These are phyloP conservation scores for Sporothrix protearum DNA, from an alignment of 2,329 filamentous ascomycete species.

Conservation along the genomic window DNA sequence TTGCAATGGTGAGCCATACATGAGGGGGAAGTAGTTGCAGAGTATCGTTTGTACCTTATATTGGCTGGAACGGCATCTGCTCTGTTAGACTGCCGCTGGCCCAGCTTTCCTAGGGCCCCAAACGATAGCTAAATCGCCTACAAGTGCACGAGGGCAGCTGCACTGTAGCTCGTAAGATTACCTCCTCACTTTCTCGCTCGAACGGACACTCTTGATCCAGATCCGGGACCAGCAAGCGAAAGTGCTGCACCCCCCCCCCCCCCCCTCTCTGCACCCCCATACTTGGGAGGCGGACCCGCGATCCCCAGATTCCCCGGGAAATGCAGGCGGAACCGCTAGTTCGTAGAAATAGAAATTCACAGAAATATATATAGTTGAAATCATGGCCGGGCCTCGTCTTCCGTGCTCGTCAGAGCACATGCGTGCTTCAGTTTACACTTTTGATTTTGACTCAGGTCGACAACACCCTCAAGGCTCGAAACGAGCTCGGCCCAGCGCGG, in stretches of 20 bases:
- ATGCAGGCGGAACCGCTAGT: slow-evolving; percentile 7
- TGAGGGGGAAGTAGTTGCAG: not conserved
- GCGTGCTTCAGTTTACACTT: not conserved
- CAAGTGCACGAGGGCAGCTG: not conserved
- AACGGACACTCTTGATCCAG: slow-evolving; percentile 7
- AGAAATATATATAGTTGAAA: not conserved
- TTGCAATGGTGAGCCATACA: not conserved
- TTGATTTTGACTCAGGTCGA: not conserved
- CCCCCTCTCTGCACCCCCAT: not conserved
- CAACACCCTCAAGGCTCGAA: not conserved
- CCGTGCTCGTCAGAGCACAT: not conserved
- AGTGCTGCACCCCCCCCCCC: not conserved
- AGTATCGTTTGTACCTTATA: not conserved
- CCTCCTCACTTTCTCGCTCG: slow-evolving; percentile 7
- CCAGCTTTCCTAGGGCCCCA: not conserved
- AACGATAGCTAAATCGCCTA: not conserved
- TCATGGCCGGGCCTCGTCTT: not conserved
- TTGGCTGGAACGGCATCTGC: not conserved
- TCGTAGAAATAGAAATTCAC: not conserved
- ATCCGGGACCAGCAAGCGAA: not conserved
- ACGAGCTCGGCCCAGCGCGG: not conserved
- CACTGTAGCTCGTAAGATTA: not conserved
- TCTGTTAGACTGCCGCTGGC: not conserved
- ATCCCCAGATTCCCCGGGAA: slow-evolving; percentile 10
- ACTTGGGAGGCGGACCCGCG: slow-evolving; percentile 3